Evolutionary conservation across 73 alveolate genomes (phyloP), one percentile per base, ranked within the genome.

Genomic region (Paramecium primaurelia): DNA sequence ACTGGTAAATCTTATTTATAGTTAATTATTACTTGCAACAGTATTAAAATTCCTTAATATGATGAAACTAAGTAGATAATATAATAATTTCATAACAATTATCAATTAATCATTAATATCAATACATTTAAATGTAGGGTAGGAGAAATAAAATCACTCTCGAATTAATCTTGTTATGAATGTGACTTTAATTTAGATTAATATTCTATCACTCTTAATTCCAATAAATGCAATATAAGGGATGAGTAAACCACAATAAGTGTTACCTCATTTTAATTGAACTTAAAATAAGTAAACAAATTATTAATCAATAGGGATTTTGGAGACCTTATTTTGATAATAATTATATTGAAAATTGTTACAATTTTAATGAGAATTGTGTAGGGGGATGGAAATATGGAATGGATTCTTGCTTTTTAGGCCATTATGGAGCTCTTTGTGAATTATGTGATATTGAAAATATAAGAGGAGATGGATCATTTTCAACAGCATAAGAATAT

Each of bases 371-470:
- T 7, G 47, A 11, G 9, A 87, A 87, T 68, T 87, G 93, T 36
- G 3, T 12, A 14, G 93, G 93, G 6, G 71, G 71, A 7, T 87
- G 83, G 86, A 34, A 59, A n/a, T 42, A 60, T n/a, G 93, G 93
- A 6, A 86, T 64, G 64, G 6, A 38, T 59, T 51, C 75, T 6
- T 87, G 93, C 38, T 28, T 40, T 16, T 11, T 20, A 34, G 93
- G 93, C 9, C 93, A 87, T 22, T 38, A 64, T 7, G 93, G 93
- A 4, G 93, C 93, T 6, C 11, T 87, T 0, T 87, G 93, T 64
- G 93, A 87, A 60, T 32, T 40, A 12, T 87, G 93, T 20, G 93
- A 87, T 9, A 34, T 75, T 0, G 12, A 36, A 16, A 20, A 75
- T 14, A 59, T 42, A 0, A 59, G 77, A 36, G 93, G 93, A 8